A percentile compares a stretch with the other conserved stretches of the same genome.
phyloP scores from a whole-genome alignment of 2,329 filamentous ascomycete genomes.

The Fusarium sp. region DNA sequence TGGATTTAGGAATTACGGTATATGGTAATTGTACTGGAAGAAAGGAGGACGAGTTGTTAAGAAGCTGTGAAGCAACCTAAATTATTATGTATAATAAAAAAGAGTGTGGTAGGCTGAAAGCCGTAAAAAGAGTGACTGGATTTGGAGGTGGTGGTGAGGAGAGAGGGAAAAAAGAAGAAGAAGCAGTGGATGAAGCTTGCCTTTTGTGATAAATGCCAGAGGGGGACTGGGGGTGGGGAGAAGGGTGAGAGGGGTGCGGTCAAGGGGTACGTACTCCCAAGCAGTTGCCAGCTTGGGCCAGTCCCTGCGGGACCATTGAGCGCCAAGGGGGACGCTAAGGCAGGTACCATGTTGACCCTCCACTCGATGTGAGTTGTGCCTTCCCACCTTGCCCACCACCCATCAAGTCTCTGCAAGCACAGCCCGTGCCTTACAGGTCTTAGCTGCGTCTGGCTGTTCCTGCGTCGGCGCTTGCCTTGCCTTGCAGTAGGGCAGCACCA shows the following conservation, averaged over 20 bases:
- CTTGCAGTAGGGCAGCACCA: constrained; percentile 1
- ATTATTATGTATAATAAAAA: constrained; percentile 42
- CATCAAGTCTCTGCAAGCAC: constrained; percentile 1
- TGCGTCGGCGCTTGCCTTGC: constrained; percentile 31
- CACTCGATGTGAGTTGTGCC: constrained; percentile 3
- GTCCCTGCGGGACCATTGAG: constrained; percentile 31
- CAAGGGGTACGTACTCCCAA: constrained; percentile 28
- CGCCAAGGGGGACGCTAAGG: constrained; percentile 36
- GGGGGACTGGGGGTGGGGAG: constrained; percentile 25
- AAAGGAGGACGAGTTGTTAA: constrained; percentile 25
- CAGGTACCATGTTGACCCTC: constrained; percentile 35
- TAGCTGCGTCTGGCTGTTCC: constrained; percentile 23
- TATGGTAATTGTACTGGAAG: constrained; percentile 32
- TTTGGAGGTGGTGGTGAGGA: constrained; percentile 43
- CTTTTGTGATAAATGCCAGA: constrained; percentile 44
- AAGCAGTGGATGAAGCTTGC: constrained; percentile 30
- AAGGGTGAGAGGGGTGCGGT: constrained; percentile 15
- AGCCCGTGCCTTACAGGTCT: constrained; percentile 18
- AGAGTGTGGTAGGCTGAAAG: constrained; percentile 49
- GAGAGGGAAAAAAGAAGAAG: constrained; percentile 28
- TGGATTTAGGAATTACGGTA: constrained; percentile 42
- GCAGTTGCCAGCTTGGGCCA: constrained; percentile 28
- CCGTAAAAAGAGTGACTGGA: constrained; percentile 48
- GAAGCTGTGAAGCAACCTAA: constrained; percentile 32
- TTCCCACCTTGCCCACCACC: constrained; percentile 1